Base-by-base conservation (phyloP, 129 eudicot genomes). In the Flaveria robusta region DNA sequence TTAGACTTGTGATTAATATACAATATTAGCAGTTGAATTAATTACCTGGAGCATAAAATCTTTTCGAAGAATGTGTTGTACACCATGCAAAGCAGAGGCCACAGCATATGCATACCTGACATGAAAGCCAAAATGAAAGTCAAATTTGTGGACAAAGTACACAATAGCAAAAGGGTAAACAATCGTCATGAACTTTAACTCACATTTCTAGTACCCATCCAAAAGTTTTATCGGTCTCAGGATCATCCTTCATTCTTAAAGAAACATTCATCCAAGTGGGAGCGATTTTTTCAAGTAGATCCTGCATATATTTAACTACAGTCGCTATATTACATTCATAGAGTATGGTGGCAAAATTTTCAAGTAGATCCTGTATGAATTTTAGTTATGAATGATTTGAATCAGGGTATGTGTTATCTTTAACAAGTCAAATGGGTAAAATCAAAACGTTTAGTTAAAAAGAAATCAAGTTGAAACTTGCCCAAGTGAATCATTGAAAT, bases 151-250 rank as follows among this genome's bases (percentile, higher is more conserved):
- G 74, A 50, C 60, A 5, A 41, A 74, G 16, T 18, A 56, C 29
- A 34, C 27, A 55, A 9, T 18, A 27, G 22, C 71, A 63, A 66
- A 69, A 73, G 63, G 29, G 31, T 66, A 4, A 31, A 74, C 64
- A 54, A 10, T 54, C 34, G 68, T 78, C 26, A n/a, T 45, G 14
- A 60, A 54, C 31, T 54, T 39, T 15, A 46, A 52, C 93, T 86
- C 81, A 88, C 94, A 88, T 88, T 84, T 88, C 94, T 73, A 86
- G 85, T 71, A 88, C 94, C 94, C 94, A 88, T 86, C 94, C 94
- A 74, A 88, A 88, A 64, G 87, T 54, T 86, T 86, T 86, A 88
- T 88, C 94, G 49, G 94, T 84, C 77, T 84, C 90, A 8, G 90
- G 90, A 79, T 88, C 90, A 80, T 84, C 87, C 76, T 88, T 88